Evolutionary conservation across 495 filamentous ascomycete genomes (phyloP).

Genomic region (Cairneyella variabilis): DNA sequence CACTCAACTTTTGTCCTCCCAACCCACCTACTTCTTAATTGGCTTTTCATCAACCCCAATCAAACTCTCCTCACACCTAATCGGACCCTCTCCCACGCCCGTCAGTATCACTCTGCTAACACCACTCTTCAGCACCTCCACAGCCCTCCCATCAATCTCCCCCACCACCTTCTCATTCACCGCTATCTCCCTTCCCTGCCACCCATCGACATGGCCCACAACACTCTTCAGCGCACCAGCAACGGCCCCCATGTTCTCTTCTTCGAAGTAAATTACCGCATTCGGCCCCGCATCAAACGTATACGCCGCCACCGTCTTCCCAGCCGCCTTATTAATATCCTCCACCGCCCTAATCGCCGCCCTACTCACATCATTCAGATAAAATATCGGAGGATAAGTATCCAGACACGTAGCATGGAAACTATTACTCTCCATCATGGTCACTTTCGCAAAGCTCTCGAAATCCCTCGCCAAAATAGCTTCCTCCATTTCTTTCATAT

Average conservation of each 20-base stretch:
- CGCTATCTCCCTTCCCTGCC: slow-evolving; percentile 51
- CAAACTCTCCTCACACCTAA: slow-evolving; percentile 72
- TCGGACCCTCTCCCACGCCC: slow-evolving; percentile 83
- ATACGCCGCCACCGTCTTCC: slow-evolving; percentile 79
- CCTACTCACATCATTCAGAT: slow-evolving; percentile 88
- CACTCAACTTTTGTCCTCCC: too few species aligned
- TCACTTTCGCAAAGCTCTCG: slow-evolving; percentile 78
- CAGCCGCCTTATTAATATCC: slow-evolving; percentile 72
- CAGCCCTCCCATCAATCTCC: slow-evolving; percentile 51
- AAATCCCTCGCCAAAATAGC: slow-evolving; percentile 79
- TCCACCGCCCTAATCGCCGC: slow-evolving; percentile 86
- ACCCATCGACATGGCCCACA: slow-evolving; percentile 54
- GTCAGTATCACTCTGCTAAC: slow-evolving; percentile 88
- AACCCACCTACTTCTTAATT: too few species aligned
- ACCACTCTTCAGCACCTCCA: slow-evolving; percentile 65
- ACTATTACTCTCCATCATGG: slow-evolving; percentile 92
- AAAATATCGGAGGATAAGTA: slow-evolving; percentile 95
- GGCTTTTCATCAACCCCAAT: too few species aligned
- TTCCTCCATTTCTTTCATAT: slow-evolving; percentile 83
- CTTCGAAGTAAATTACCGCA: slow-evolving; percentile 89
- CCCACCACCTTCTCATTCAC: slow-evolving; percentile 39
- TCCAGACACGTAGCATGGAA: slow-evolving; percentile 96
- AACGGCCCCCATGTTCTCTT: slow-evolving; percentile 67
- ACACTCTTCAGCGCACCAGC: slow-evolving; percentile 63
- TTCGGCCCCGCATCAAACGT: slow-evolving; percentile 98